Conservation (phyloP, 1,139 yeast species). For the Diutina rugosa region DNA sequence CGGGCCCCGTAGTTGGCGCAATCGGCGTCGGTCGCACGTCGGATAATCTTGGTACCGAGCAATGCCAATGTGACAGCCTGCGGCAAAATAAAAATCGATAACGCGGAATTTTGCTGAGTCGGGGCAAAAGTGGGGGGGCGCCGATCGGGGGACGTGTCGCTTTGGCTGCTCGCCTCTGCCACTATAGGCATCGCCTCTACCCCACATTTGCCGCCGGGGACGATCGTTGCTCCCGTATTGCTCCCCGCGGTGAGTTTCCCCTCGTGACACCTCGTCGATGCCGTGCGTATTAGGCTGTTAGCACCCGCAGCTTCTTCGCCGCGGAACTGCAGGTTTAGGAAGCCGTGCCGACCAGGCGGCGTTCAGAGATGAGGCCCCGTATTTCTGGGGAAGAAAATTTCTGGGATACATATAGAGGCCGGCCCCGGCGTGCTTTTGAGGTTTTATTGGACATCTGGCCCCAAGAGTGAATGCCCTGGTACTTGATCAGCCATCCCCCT, state of each 20-base stretch:
- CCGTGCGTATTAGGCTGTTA: not conserved
- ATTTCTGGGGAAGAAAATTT: not conserved
- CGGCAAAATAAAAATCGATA: not conserved
- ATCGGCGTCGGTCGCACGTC: not conserved
- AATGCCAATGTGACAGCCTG: not conserved
- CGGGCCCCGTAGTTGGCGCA: not conserved
- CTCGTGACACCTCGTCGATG: not conserved
- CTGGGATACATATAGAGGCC: not conserved
- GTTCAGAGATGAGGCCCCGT: not conserved
- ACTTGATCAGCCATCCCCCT: not conserved
- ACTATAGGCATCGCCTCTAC: not conserved
- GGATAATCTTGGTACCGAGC: not conserved
- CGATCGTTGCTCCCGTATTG: not conserved
- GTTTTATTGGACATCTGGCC: not conserved
- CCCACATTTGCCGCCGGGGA: not conserved
- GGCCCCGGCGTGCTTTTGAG: not conserved
- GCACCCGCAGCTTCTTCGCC: not conserved
- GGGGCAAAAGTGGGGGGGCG: not conserved
- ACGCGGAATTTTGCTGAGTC: not conserved
- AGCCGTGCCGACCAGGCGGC: not conserved
- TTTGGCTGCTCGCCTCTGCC: too few species aligned
- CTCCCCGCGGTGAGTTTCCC: not conserved
- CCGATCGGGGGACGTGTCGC: not conserved
- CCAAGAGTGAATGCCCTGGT: not conserved
- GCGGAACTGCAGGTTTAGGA: not conserved